Percentiles rank a stretch among this genome's conserved stretches.
Conservation (phyloP, 2,329 filamentous ascomycete species). For the Coniochaeta sp. region DNA sequence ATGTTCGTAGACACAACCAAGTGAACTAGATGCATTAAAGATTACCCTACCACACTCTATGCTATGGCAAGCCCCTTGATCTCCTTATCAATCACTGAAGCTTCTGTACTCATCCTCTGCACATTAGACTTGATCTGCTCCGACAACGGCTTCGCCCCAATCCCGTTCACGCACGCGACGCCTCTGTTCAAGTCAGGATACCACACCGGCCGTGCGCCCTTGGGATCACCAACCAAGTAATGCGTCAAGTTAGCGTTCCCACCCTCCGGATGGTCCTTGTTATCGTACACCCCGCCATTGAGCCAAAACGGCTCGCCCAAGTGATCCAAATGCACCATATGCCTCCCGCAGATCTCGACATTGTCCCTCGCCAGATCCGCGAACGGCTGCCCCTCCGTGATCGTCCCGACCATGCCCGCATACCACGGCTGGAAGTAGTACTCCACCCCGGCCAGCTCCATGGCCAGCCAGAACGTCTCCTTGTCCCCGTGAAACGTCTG, state of each 20-base stretch:
- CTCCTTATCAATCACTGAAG: not conserved
- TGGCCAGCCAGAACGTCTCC: not conserved
- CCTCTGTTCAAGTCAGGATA: not conserved
- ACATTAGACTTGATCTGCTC: not conserved
- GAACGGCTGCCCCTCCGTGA: not conserved
- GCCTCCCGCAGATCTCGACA: not conserved
- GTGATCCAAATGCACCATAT: not conserved
- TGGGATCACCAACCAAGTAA: not conserved
- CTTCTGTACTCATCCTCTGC: not conserved
- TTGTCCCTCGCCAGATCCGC: not conserved
- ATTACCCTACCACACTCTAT: too few relatives aligned
- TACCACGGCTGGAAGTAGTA: not conserved
- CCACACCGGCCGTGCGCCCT: not conserved
- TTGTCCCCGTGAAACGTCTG: not conserved
- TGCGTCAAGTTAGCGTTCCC: not conserved
- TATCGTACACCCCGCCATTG: not conserved
- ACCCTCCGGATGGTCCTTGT: not conserved
- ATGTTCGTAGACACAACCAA: too few relatives aligned
- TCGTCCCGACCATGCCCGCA: not conserved
- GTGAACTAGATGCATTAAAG: too few relatives aligned
- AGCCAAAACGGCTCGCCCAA: not conserved
- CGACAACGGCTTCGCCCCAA: not conserved
- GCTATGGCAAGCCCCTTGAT: not conserved
- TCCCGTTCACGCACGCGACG: not conserved
- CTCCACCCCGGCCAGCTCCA: not conserved